These are phyloP conservation scores for Oryza glumipatula DNA, from an alignment of 176 grass and related monocot genomes.

Conservation along the genomic window DNA sequence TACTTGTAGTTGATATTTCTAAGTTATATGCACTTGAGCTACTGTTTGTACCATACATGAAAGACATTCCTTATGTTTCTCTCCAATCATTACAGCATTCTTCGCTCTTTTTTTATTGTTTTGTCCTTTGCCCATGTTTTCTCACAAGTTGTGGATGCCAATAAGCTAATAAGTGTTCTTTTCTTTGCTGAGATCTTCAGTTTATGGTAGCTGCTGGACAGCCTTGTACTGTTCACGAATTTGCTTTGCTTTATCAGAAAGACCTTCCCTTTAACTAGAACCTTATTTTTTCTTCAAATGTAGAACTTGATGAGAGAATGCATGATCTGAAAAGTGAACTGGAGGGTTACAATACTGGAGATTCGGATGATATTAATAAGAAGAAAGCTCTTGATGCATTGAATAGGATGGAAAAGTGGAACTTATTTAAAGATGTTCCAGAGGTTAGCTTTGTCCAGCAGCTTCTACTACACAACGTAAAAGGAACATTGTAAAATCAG, in stretches of 20 bases:
- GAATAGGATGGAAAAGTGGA: slow-evolving; percentile 93
- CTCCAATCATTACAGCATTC: not conserved
- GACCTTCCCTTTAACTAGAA: not conserved
- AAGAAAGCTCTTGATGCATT: slow-evolving; percentile 87
- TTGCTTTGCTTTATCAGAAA: slow-evolving; percentile 4
- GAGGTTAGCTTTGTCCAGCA: slow-evolving; percentile 44
- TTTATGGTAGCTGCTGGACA: slow-evolving; percentile 5
- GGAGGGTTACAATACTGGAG: slow-evolving; percentile 74
- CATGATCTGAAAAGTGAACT: slow-evolving; percentile 87
- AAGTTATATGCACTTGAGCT: not conserved
- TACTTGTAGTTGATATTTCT: slow-evolving; percentile 2
- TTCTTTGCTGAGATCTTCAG: not conserved
- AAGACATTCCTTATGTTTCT: not conserved
- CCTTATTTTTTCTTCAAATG: slow-evolving; percentile 19
- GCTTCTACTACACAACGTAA: not conserved
- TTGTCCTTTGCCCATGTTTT: not conserved
- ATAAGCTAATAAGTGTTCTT: not conserved
- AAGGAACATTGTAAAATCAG: not conserved
- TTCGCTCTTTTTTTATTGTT: not conserved
- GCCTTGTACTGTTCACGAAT: not conserved
- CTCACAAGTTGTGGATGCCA: not conserved
- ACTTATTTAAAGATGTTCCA: slow-evolving; percentile 76
- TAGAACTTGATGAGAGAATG: slow-evolving; percentile 97
- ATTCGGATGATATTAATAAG: slow-evolving; percentile 87
- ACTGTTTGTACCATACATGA: not conserved